These are phyloP conservation scores for Elsinoe necatrix DNA, from an alignment of 2,329 filamentous ascomycete genomes.

Conservation along the genomic window DNA sequence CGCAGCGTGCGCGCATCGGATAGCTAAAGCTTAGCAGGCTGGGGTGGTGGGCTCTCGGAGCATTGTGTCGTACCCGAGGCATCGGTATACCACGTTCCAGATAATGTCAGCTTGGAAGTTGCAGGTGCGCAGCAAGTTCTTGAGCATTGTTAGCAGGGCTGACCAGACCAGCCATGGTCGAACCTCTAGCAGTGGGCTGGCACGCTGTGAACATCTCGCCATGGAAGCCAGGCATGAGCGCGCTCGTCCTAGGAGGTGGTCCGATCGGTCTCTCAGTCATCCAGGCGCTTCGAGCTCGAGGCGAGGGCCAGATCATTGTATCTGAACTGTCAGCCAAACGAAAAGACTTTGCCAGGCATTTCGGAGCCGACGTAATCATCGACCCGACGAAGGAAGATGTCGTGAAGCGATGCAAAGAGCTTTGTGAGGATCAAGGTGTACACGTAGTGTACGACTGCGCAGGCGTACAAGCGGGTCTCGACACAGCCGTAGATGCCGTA, in stretches of 20 bases:
- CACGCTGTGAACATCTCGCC: conserved; percentile 46
- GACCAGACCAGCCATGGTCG: conserved; percentile 38
- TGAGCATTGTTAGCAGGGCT: neutral
- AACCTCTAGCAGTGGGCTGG: conserved; percentile 49
- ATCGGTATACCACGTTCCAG: conserved; percentile 40
- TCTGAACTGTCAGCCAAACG: conserved; percentile 43
- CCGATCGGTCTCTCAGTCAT: conserved; percentile 47
- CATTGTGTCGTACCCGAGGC: conserved; percentile 43
- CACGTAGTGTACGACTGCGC: conserved; percentile 47
- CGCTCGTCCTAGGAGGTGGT: conserved; percentile 45
- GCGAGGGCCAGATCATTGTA: conserved; percentile 44
- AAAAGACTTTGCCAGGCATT: conserved; percentile 42
- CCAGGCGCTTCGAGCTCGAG: conserved; percentile 37
- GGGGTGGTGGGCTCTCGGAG: conserved; percentile 46
- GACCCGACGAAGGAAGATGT: conserved; percentile 44
- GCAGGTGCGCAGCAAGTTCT: conserved; percentile 28
- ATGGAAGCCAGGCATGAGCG: conserved; percentile 39
- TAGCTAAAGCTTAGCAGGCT: conserved; percentile 26
- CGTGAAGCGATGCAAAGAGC: conserved; percentile 34
- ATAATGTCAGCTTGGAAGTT: conserved; percentile 44
- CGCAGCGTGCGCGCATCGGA: neutral
- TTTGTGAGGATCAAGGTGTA: conserved; percentile 39
- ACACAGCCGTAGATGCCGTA: conserved; percentile 41
- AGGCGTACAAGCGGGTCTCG: conserved; percentile 44
- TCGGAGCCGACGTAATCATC: conserved; percentile 46